Conservation (phyloP, 192 early-diverging fungal genomes). For the Entrophospora sp. region DNA sequence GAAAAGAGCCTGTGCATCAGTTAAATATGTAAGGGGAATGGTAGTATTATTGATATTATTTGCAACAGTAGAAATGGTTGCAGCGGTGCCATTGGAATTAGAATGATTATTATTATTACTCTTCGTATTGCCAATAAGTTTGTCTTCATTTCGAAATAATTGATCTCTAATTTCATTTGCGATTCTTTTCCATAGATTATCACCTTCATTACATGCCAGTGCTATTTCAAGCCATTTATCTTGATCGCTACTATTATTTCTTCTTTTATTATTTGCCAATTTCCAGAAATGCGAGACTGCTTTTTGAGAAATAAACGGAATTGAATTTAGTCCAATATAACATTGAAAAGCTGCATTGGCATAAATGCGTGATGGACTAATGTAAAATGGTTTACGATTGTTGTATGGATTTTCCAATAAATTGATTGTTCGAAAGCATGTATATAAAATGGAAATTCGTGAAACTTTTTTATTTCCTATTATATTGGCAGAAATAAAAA, state of each 20-base stretch:
- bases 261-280: constrained; percentile 1
- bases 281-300: constrained; percentile 4
- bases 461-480: constrained; percentile 16
- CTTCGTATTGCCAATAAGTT: neutral
- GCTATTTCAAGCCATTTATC: constrained; percentile 18
- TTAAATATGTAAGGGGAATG: neutral
- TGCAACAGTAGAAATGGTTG: no score
- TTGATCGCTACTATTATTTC: neutral
- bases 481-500: neutral
- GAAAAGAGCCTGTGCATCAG: neutral
- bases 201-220: neutral
- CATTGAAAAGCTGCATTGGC: constrained; percentile 13
- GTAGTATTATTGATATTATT: no score
- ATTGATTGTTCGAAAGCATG: constrained; percentile 12
- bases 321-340: constrained; percentile 12
- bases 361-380: constrained; percentile 17
- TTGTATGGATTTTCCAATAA: constrained; percentile 1
- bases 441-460: constrained; percentile 16
- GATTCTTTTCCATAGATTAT: constrained; percentile 6
- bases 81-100: no score
- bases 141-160: neutral
- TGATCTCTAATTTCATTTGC: neutral
- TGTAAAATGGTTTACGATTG: neutral
- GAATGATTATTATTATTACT: no score
- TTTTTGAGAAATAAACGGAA: constrained; percentile 10